These are phyloP conservation scores for Endotrypanum monterogeii DNA, from an alignment of 208 protist genomes.

Conservation along the genomic window DNA sequence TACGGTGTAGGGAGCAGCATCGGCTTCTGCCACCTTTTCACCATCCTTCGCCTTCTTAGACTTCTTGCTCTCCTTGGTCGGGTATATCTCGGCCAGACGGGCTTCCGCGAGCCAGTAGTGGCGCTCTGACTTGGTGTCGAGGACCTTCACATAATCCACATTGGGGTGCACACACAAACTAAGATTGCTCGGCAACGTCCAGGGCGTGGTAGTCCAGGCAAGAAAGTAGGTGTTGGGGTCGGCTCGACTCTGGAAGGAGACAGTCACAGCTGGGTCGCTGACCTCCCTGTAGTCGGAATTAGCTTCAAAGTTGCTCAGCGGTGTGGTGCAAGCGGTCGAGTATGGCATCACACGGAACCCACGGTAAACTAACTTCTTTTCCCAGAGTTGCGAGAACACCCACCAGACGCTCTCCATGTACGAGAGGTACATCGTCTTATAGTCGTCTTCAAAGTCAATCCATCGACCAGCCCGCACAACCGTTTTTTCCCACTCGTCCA, in stretches of 20 bases:
- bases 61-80: constrained; percentile 63
- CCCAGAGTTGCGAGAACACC: constrained; percentile 98
- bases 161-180: constrained; percentile 98
- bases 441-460: constrained; percentile 99
- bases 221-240: constrained; percentile 92
- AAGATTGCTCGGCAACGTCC: constrained; percentile 99
- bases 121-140: constrained; percentile 83
- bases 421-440: constrained; percentile 98
- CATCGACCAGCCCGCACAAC: constrained; percentile 98
- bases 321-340: constrained; percentile 98
- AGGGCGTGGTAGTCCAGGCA: constrained; percentile 99
- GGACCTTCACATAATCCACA: constrained; percentile 98
- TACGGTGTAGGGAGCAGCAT: constrained; percentile 65
- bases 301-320: constrained; percentile 99
- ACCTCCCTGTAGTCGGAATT: constrained; percentile 99
- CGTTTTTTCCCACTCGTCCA: constrained; percentile 97
- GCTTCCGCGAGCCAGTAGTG: constrained; percentile 88
- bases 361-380: constrained; percentile 99
- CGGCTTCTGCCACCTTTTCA: constrained; percentile 11
- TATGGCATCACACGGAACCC: constrained; percentile 99
- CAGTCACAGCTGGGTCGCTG: constrained; percentile 93
- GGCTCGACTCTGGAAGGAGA: constrained; percentile 87
- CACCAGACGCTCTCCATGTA: constrained; percentile 99
- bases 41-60: constrained; percentile 12
- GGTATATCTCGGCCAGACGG: constrained; percentile 77